A percentile compares a stretch with the other conserved stretches of the same genome.
Evolutionary conservation across 768 basidiomycete genomes (phyloP).

Genomic region (Erythrobasidium yunnanense): DNA sequence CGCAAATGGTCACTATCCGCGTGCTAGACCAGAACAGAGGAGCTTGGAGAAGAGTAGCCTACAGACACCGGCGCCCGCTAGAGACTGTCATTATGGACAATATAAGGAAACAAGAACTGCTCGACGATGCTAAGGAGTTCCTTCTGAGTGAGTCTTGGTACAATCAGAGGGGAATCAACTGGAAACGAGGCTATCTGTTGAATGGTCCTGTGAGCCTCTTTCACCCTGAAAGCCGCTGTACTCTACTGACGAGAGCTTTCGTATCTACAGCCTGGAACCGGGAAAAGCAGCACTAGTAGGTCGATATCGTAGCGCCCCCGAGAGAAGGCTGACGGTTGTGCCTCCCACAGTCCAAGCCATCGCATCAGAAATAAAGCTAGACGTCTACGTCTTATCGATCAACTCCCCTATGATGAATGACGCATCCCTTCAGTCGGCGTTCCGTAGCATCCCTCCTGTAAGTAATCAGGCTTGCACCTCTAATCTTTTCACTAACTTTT

Average conservation of each 20-base stretch:
- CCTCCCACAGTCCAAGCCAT: slow-evolving; percentile 9
- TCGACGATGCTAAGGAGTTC: slow-evolving; percentile 5
- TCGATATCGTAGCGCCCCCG: neutral
- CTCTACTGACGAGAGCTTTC: neutral
- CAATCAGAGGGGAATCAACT: neutral
- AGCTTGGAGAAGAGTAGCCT: slow-evolving; percentile 1
- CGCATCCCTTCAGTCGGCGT: neutral
- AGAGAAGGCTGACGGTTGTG: neutral
- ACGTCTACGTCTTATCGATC: slow-evolving; percentile 16
- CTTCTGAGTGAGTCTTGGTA: slow-evolving; percentile 15
- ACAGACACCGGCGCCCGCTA: slow-evolving; percentile 16
- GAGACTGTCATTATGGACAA: slow-evolving; percentile 16
- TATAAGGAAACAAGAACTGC: neutral
- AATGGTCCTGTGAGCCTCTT: slow-evolving; percentile 1
- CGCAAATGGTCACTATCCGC: slow-evolving; percentile 14
- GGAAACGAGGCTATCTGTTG: slow-evolving; percentile 20
- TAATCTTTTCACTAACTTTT: too few relatives aligned
- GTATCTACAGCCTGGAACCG: neutral
- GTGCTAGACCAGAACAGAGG: slow-evolving; percentile 13
- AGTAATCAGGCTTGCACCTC: too few relatives aligned
- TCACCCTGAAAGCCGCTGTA: neutral
- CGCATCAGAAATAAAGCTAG: slow-evolving; percentile 18
- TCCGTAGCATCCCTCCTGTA: slow-evolving; percentile 1
- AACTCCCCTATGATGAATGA: slow-evolving; percentile 24
- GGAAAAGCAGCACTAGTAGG: neutral